These are phyloP conservation scores for Asterella californica DNA, from an alignment of 225 moss, liverwort and hornwort species.

Conservation along the genomic window DNA sequence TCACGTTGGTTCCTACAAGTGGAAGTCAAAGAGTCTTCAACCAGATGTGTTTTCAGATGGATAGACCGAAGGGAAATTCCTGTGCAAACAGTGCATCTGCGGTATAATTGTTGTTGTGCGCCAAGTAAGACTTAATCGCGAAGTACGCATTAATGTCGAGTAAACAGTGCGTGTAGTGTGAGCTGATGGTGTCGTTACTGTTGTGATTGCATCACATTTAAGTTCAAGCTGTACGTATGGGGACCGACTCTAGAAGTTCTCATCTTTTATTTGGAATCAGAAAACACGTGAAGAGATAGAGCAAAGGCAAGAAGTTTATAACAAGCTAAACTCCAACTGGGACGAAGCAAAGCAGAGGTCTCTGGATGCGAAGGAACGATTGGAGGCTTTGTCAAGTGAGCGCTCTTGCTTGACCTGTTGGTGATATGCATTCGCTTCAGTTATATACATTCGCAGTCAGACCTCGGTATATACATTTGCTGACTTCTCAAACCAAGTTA, in stretches of 20 bases:
- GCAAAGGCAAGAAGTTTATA: slow-evolving; percentile 11
- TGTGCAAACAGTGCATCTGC: too few species aligned
- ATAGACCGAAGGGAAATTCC: too few species aligned
- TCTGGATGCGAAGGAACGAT: slow-evolving; percentile 19
- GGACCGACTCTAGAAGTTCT: background rate
- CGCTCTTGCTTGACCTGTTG: background rate
- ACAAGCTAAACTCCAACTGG: slow-evolving; percentile 14
- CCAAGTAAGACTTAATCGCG: too few species aligned
- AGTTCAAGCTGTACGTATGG: background rate
- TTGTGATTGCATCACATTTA: background rate
- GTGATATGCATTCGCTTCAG: too few species aligned
- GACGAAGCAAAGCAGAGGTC: slow-evolving; percentile 13
- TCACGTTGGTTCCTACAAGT: too few species aligned
- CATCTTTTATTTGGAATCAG: slow-evolving; percentile 1
- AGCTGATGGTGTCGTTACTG: background rate
- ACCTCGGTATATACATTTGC: too few species aligned
- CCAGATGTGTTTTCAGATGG: background rate
- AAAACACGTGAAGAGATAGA: slow-evolving; percentile 20
- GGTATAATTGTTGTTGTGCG: background rate
- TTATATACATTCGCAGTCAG: too few species aligned
- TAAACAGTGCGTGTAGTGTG: background rate
- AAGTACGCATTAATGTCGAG: background rate
- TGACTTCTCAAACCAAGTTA: too few species aligned
- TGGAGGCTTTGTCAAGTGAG: slow-evolving; percentile 20
- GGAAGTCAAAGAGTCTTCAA: too few species aligned